Evolutionary conservation across 768 basidiomycete genomes (phyloP).

Genomic region (Lentinula boryana): DNA sequence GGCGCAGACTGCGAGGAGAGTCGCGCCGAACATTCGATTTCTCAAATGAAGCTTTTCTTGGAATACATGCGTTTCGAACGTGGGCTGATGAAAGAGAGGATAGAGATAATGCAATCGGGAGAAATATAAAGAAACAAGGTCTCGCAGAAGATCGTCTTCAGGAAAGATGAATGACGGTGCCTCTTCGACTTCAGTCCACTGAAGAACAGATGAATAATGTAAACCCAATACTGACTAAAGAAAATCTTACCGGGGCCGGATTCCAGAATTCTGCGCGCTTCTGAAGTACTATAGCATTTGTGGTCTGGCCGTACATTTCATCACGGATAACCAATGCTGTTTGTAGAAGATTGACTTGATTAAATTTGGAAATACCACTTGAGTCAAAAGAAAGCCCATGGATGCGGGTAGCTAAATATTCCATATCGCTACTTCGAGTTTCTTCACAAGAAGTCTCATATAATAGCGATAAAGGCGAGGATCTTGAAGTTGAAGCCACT

Average conservation of each 20-base stretch:
- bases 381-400: not conserved
- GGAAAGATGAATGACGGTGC: conserved; percentile 24
- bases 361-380: not conserved
- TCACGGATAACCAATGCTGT: conserved; percentile 3
- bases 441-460: not conserved
- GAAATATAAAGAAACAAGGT: conserved; percentile 49
- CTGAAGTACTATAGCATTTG: not conserved
- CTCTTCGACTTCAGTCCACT: not conserved
- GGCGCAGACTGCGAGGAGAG: conserved; percentile 49
- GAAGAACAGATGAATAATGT: not conserved
- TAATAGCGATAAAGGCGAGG: not conserved
- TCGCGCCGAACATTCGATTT: conserved; percentile 32
- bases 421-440: not conserved
- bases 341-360: conserved; percentile 1
- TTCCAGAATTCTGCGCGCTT: not conserved
- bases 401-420: not conserved
- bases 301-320: not conserved
- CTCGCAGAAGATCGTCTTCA: conserved; percentile 26
- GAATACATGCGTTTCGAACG: conserved; percentile 35
- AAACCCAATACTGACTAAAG: not conserved
- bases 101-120: conserved; percentile 25
- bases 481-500: not conserved
- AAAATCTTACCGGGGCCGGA: not conserved
- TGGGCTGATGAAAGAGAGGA: conserved; percentile 47
- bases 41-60: conserved; percentile 28